Evolutionary conservation across 2,329 filamentous ascomycete genomes (phyloP).

Genomic region (Fusarium lyarnte): DNA sequence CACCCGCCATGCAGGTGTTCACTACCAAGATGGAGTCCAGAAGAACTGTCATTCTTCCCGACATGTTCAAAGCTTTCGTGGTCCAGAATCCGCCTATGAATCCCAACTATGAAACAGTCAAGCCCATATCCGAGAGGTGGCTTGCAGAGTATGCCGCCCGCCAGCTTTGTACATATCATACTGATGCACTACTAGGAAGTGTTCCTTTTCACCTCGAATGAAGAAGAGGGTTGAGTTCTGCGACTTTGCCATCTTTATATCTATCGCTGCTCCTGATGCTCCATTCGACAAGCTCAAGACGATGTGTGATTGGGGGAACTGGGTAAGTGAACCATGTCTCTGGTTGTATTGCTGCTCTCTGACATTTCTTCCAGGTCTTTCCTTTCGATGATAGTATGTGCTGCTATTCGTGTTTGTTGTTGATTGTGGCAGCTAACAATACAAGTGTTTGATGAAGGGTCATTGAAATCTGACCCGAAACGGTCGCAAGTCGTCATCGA

Average conservation of each 20-base stretch:
- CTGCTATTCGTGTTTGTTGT: fast-evolving
- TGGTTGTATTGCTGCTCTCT: background rate
- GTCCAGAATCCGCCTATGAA: constrained; percentile 3
- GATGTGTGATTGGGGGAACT: constrained; percentile 22
- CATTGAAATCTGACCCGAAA: constrained; percentile 3
- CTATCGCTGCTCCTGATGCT: constrained; percentile 15
- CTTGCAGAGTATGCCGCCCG: constrained; percentile 1
- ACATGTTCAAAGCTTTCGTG: constrained; percentile 9
- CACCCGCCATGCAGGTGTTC: background rate
- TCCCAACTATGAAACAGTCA: constrained; percentile 1
- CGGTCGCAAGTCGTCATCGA: constrained; percentile 1
- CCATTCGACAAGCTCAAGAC: constrained; percentile 10
- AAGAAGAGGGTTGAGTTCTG: constrained; percentile 18
- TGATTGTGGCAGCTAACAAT: background rate
- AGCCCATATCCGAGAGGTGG: constrained; percentile 13
- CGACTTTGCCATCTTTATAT: constrained; percentile 15
- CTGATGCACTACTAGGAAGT: background rate
- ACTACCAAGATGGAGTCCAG: background rate
- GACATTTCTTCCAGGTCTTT: background rate
- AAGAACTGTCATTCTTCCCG: background rate
- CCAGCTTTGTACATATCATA: fast-evolving
- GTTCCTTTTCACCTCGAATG: constrained; percentile 6
- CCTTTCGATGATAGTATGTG: constrained; percentile 15
- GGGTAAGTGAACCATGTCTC: background rate
- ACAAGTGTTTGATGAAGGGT: constrained; percentile 15